Evolutionary conservation across 768 basidiomycete species (phyloP), one percentile per base, ranked within the genome.

Genomic region (Hygrophorus pudorinus): DNA sequence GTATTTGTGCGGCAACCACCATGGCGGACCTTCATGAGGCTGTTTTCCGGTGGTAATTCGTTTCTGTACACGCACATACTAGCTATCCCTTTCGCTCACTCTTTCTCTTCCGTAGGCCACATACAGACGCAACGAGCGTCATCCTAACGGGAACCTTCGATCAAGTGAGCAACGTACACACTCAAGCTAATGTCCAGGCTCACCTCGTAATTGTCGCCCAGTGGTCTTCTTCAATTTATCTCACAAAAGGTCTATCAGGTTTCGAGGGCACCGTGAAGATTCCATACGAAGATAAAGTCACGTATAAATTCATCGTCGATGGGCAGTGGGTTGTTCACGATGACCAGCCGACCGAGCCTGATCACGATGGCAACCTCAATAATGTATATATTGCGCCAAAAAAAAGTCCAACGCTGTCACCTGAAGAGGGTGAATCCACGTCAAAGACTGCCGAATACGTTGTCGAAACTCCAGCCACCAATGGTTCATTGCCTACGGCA

Each of bases 271-370:
- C 60, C 4, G 63, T 74, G 17, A 56, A 62, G 39, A 64, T 87
- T 24, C 79, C 81, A 1, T 85, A 75, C 75, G 75, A 67, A 38
- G 56, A 73, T 40, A 81, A 76, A 53, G 64, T 85, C 45, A 54
- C 65, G 5, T 90, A 83, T 75, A 90, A 90, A 62, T 90, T 78
- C 57, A 66, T 88, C 57, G 85, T 89, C 42, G 87, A 90, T 56
- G 80, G 78, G 29, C 53, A 60, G 47, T 89, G 84, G 85, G 53
- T 65, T 38, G 67, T 70, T 38, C 67, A 69, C 38, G 67, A 71
- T 29, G 68, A 70, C 47, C 68, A 69, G 45, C 77, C 79, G 5
- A 76, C 75, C 42, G 82, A 85, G 59, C 56, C 62, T 1, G 85
- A 88, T 53, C 57, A 59, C 7, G 61, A 64, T 16, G 85, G 85